Evolutionary conservation across 208 protist species (phyloP).

Genomic region (Leishmania lainsoni): DNA sequence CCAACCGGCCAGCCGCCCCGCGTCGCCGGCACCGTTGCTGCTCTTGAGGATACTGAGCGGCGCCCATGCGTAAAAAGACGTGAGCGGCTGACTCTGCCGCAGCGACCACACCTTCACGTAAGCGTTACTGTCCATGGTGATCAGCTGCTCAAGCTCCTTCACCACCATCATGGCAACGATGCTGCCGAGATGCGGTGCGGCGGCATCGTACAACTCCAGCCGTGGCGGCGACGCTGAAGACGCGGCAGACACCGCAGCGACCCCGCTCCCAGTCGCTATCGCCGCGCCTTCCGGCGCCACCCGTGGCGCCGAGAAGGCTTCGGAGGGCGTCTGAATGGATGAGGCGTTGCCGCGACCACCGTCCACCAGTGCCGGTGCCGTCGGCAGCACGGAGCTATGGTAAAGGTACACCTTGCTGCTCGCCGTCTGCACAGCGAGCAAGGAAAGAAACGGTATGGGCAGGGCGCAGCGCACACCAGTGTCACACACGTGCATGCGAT

Average conservation of each 20-base stretch:
- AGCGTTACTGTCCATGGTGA: conserved; percentile 63
- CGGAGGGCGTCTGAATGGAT: conserved; percentile 37
- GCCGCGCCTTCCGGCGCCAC: background rate
- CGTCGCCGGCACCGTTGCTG: conserved; percentile 9
- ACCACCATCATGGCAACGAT: conserved; percentile 65
- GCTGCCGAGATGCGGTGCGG: conserved; percentile 63
- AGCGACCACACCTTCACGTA: conserved; percentile 83
- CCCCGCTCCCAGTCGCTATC: background rate
- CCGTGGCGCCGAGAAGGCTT: conserved; percentile 33
- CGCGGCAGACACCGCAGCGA: background rate
- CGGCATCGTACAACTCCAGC: conserved; percentile 74
- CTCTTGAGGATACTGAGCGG: conserved; percentile 2
- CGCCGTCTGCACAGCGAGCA: conserved; percentile 48
- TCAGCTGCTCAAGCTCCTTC: conserved; percentile 69
- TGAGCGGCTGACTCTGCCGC: conserved; percentile 41
- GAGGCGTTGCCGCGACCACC: conserved; percentile 8
- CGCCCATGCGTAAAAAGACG: conserved; percentile 71
- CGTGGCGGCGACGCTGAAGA: conserved; percentile 8
- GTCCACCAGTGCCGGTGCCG: conserved; percentile 15
- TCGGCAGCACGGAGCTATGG: conserved; percentile 28
- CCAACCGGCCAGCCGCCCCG: conserved; percentile 1
- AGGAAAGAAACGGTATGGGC: conserved; percentile 30
- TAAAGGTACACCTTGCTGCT: conserved; percentile 35
- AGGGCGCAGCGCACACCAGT: conserved; percentile 43
- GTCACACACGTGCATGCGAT: conserved; percentile 27